Evolutionary conservation across 805 yeast genomes (phyloP), one percentile per base, ranked within the genome.

Genomic region (Saccharomycopsis sp.): DNA sequence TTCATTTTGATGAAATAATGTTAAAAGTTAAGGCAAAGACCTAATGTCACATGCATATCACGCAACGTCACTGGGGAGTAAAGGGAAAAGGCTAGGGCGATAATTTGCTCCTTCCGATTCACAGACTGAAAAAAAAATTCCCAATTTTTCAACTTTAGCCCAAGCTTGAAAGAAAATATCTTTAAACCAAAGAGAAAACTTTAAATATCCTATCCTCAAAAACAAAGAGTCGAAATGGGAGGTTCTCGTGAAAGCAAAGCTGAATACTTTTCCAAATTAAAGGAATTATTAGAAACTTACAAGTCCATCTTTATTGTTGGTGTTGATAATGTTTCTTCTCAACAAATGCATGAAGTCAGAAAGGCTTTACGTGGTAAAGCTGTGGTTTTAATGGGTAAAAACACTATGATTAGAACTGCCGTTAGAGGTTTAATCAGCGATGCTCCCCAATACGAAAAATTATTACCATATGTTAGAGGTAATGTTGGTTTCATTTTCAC

Each of bases 391-490:
- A 92, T 92, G 98, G 99, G 99, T 76, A 92, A 92, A 13, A 92
- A 92, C 96, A 92, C 99, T 79, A 89, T 92, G 97, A 95, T 92
- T 56, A 86, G 99, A 77, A 87, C 97, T 75, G 99, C 98, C 65
- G 74, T 92, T 77, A 87, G 98, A 75, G 92, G 87, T 61, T 85
- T 86, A 80, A 64, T 88, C 57, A 40, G 79, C 61, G 97, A 89
- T 66, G 76, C 85, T 71, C 96, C 97, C 67, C 96, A 92, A 60
- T 83, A 66, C 65, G 98, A 92, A 76, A 87, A 81, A 69, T 69
- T 92, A 60, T 73, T 92, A 70, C 97, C 98, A 56, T 81, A 70
- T 75, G 77, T 94, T 67, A 86, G 69, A 70, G 99, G 98, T 72
- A 92, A 92, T 76, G 88, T 92, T 73, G 99, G 99, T 78, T 92